Evolutionary conservation across 208 protist genomes (phyloP), one percentile per base, ranked within the genome.

Genomic region (Blastocrithidia nonstop): DNA sequence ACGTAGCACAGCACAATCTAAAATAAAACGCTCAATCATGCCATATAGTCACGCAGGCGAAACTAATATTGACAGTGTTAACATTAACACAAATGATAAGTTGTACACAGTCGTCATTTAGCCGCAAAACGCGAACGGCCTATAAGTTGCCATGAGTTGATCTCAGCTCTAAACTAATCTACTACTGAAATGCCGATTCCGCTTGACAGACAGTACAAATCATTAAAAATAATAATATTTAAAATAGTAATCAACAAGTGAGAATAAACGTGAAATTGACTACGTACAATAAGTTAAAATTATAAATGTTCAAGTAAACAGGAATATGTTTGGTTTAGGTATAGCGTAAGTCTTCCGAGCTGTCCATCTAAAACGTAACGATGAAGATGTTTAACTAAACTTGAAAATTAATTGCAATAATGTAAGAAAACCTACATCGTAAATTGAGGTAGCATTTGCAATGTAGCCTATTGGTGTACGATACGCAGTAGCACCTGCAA

Each of bases 271-370:
- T 15, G 70, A 67, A 24, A 70, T 77, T 2, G 65, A 77, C 37
- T 77, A 64, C 36, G 39, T 71, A 22, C 55, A 37, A 6, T 57
- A 57, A 33, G 50, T 57, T 9, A 50, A 45, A 23, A 40, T 85
- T 9, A 16, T 29, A 4, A 56, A 52, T 15, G 41, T 85, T 42
- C 75, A 85, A 47, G 50, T 85, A 8, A 78, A 80, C 47, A 53
- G 67, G 39, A 85, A 85, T 50, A 64, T 65, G 46, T 73, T 76
- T 43, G 61, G 66, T 29, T 62, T 85, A 40, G 75, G 71, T 8
- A 40, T 85, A 4, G 52, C 61, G 29, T 67, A 85, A 43, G 62
- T 63, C 15, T 73, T 74, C 28, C 61, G 71, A 8, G 28, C 28
- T n/a, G 54, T 53, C 11, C 24, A 24, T 32, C 57, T 85, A 1